phyloP scores from a whole-genome alignment of 2,329 filamentous ascomycete species.

The Pleoardoris graminearum region DNA sequence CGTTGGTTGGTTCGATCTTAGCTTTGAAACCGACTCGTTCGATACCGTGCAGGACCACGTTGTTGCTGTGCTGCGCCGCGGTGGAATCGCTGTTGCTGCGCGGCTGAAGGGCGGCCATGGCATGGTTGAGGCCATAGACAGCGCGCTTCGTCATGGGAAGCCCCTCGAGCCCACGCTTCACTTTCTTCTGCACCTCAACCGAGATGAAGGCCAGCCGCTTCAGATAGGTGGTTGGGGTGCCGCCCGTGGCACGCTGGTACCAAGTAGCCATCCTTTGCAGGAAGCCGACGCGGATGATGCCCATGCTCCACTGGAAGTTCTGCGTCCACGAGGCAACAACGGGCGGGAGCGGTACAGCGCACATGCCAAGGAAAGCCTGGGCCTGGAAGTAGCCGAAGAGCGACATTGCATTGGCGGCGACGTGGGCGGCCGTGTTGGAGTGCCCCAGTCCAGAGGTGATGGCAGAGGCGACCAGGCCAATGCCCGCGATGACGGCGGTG shows the following conservation, averaged over 20 bases:
- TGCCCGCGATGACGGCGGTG: constrained; percentile 82
- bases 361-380: constrained; percentile 88
- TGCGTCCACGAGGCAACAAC: constrained; percentile 93
- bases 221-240: constrained; percentile 77
- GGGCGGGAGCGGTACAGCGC: constrained; percentile 77
- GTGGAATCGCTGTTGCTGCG: constrained; percentile 53
- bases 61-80: constrained; percentile 36
- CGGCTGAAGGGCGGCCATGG: constrained; percentile 37
- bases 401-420: constrained; percentile 91
- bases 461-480: constrained; percentile 82
- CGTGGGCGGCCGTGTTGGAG: constrained; percentile 90
- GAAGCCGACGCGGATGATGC: constrained; percentile 85
- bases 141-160: constrained; percentile 31
- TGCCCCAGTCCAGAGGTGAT: constrained; percentile 89
- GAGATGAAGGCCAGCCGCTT: constrained; percentile 74
- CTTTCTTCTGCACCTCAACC: constrained; percentile 81
- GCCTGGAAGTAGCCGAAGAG: constrained; percentile 94
- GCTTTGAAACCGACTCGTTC: constrained; percentile 86
- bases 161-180: constrained; percentile 47
- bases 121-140: constrained; percentile 16
- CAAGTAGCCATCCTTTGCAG: constrained; percentile 88
- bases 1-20: constrained; percentile 83
- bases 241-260: constrained; percentile 93
- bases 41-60: constrained; percentile 73
- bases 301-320: constrained; percentile 98